phyloP scores from a whole-genome alignment of 768 basidiomycete species.

The Clathrus columnatus region DNA sequence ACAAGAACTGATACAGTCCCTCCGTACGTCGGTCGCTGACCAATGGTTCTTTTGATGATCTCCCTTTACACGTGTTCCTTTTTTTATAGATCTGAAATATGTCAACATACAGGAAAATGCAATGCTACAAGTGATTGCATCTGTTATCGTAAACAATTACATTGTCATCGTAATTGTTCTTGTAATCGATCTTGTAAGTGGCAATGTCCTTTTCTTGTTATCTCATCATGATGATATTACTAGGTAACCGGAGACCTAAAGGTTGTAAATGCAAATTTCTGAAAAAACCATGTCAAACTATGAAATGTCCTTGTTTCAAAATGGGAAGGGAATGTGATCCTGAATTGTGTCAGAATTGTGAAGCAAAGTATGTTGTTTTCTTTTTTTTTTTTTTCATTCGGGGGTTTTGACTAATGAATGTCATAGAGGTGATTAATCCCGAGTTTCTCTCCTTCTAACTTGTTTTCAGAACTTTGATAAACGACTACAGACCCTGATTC shows the following conservation, averaged over 20 bases:
- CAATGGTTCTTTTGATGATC: neutral
- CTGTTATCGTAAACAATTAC: constrained; percentile 41
- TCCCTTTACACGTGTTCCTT: neutral
- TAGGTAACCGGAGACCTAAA: constrained; percentile 46
- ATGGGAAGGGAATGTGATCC: constrained; percentile 60
- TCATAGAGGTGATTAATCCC: neutral
- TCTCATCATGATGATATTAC: constrained; percentile 11
- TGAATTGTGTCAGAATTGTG: constrained; percentile 47
- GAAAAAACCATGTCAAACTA: constrained; percentile 26
- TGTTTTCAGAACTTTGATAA: too few species aligned
- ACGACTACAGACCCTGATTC: constrained; percentile 23
- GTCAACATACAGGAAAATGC: constrained; percentile 52
- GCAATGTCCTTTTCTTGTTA: constrained; percentile 6
- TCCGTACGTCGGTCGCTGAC: neutral
- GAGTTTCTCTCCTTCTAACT: neutral
- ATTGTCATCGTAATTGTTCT: constrained; percentile 48
- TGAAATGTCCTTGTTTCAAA: constrained; percentile 43
- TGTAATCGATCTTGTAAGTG: constrained; percentile 44
- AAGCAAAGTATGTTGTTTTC: constrained; percentile 30
- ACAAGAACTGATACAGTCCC: neutral
- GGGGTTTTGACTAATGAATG: neutral
- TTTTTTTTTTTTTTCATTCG: neutral
- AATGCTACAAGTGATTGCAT: constrained; percentile 31
- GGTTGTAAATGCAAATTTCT: constrained; percentile 44
- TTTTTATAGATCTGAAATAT: constrained; percentile 36